phyloP scores from a whole-genome alignment of 768 basidiomycete species.

The Phylloporus rhodoxanthus region DNA sequence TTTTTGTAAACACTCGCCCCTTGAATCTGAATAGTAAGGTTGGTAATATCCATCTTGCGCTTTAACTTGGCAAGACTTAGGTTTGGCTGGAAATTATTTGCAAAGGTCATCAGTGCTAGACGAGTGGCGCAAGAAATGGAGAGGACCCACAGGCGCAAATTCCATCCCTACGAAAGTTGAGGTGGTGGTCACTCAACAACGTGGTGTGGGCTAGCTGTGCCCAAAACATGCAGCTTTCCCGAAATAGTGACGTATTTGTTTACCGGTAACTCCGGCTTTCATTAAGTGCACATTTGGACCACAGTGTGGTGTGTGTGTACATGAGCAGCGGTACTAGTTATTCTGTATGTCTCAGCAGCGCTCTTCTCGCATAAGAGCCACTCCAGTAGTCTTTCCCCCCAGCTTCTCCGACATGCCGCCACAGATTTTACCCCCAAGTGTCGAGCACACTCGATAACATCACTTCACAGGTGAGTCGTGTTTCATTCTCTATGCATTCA shows the following conservation, averaged over 20 bases:
- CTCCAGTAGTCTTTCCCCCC: neutral
- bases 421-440: constrained; percentile 13
- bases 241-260: no score
- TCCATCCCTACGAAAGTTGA: constrained; percentile 16
- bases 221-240: no score
- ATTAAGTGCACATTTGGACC: no score
- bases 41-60: constrained; percentile 21
- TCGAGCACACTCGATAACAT: neutral
- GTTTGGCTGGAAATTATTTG: constrained; percentile 7
- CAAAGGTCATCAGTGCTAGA: neutral
- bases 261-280: no score
- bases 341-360: neutral
- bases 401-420: constrained; percentile 11
- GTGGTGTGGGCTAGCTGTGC: constrained; percentile 11
- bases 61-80: constrained; percentile 19
- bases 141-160: constrained; percentile 28
- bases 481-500: constrained; percentile 3
- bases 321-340: neutral
- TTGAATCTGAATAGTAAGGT: constrained; percentile 18
- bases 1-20: neutral
- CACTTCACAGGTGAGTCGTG: constrained; percentile 5
- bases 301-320: neutral
- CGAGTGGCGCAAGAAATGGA: neutral
- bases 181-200: neutral
- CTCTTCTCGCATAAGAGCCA: neutral